These are phyloP conservation scores for Fomitopsis pinicola DNA, from an alignment of 1,284 basidiomycete genomes.

Conservation along the genomic window DNA sequence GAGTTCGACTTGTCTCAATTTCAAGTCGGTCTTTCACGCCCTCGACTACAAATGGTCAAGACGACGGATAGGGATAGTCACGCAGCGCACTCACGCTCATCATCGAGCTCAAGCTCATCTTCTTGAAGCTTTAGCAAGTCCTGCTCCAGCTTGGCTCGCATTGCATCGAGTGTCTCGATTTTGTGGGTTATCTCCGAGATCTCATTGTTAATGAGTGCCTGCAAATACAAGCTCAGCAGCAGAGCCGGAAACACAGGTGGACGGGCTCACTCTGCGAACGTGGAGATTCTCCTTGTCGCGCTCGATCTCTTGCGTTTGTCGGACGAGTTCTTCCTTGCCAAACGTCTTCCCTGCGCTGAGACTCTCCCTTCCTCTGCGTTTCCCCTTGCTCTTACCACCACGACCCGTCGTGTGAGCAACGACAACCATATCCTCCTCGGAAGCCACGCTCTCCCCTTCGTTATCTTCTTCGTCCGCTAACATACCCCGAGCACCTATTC, in stretches of 20 bases:
- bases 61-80: not conserved
- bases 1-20: conserved; percentile 47
- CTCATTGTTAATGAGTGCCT: conserved; percentile 83
- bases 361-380: conserved; percentile 61
- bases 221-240: conserved; percentile 13
- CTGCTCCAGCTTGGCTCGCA: conserved; percentile 78
- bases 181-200: conserved; percentile 85
- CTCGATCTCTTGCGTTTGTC: conserved; percentile 81
- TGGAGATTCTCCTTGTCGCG: conserved; percentile 88
- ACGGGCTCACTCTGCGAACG: conserved; percentile 69
- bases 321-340: conserved; percentile 76
- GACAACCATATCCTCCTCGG: conserved; percentile 64
- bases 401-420: conserved; percentile 38
- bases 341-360: conserved; percentile 66
- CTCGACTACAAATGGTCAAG: conserved; percentile 50
- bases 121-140: conserved; percentile 88
- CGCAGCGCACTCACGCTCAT: conserved; percentile 65
- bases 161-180: conserved; percentile 81
- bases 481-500: conserved; percentile 74
- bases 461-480: conserved; percentile 60
- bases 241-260: conserved; percentile 1
- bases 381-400: conserved; percentile 42
- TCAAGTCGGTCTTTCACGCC: conserved; percentile 83
- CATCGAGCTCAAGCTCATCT: conserved; percentile 93
- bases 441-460: conserved; percentile 56